These are phyloP conservation scores for Apodospora peruviana DNA, from an alignment of 495 filamentous ascomycete species.

Conservation along the genomic window DNA sequence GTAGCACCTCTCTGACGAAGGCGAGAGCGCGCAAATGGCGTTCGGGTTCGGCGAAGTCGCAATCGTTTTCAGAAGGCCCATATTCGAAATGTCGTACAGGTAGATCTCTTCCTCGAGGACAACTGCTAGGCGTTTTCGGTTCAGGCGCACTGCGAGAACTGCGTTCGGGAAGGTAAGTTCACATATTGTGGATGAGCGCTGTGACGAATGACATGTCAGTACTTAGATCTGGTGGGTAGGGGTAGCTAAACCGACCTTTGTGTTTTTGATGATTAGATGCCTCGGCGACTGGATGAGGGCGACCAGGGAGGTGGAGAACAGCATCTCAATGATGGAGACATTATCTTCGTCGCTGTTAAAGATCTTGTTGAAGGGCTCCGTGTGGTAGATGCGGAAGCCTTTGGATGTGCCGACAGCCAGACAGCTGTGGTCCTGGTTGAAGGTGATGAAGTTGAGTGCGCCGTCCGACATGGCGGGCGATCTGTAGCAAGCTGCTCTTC, in stretches of 20 bases:
- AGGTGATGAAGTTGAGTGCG: conserved; percentile 95
- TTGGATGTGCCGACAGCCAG: conserved; percentile 87
- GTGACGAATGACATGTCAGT: conserved; percentile 5
- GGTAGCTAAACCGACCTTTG: conserved; percentile 61
- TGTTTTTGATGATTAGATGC: conserved; percentile 91
- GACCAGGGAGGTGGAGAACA: conserved; percentile 97
- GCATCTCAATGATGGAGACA: conserved; percentile 93
- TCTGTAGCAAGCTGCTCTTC: neutral
- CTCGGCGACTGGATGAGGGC: conserved; percentile 85
- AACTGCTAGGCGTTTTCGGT: conserved; percentile 88
- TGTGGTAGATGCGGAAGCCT: conserved; percentile 93
- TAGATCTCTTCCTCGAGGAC: conserved; percentile 94
- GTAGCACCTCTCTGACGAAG: conserved; percentile 92
- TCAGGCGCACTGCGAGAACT: conserved; percentile 85
- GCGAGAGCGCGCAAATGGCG: conserved; percentile 86
- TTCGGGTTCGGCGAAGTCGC: conserved; percentile 88
- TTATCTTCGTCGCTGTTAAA: conserved; percentile 91
- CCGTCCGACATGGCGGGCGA: conserved; percentile 38
- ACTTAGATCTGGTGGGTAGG: neutral
- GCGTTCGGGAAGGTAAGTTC: conserved; percentile 96
- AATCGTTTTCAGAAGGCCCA: conserved; percentile 86
- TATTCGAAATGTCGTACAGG: conserved; percentile 96
- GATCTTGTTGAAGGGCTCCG: conserved; percentile 88
- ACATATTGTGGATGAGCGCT: conserved; percentile 95
- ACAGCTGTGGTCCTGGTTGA: conserved; percentile 98